These are phyloP conservation scores for Gossypium longicalyx DNA, from an alignment of 345 rosid species.

Conservation along the genomic window DNA sequence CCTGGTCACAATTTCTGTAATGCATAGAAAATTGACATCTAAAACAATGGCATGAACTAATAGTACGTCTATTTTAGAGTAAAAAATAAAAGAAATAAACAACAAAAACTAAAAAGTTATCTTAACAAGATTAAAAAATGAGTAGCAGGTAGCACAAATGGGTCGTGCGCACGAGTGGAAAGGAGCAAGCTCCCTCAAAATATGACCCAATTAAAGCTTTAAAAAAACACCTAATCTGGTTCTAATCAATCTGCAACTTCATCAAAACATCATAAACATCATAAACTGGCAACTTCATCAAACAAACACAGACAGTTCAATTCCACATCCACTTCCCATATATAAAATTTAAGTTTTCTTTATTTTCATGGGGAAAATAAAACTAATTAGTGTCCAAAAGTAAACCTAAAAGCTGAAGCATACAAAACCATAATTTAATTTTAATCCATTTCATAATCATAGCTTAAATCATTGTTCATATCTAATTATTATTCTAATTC, in stretches of 20 bases:
- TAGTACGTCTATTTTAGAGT: no score
- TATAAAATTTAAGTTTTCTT: neutral
- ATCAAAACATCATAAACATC: neutral
- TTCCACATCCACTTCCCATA: neutral
- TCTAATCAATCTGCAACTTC: no score
- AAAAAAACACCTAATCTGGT: slow-evolving; percentile 16
- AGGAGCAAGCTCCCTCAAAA: slow-evolving; percentile 43
- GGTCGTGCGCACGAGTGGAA: slow-evolving; percentile 49
- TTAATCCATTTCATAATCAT: neutral
- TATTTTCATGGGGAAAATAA: no score
- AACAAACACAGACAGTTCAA: neutral
- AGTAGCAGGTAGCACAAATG: neutral
- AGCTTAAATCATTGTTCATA: slow-evolving; percentile 1
- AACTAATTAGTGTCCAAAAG: neutral
- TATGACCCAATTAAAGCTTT: slow-evolving; percentile 25
- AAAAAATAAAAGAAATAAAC: no score
- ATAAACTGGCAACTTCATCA: neutral
- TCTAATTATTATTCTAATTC: no score
- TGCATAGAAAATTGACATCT: no score
- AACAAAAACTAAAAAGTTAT: no score
- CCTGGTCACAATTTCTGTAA: no score
- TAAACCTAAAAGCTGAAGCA: neutral
- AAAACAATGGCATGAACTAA: no score
- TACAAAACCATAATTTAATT: neutral
- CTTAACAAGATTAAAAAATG: no score